These are phyloP conservation scores for Penicillium cosmopolitanum DNA, from an alignment of 495 filamentous ascomycete species.

Conservation along the genomic window DNA sequence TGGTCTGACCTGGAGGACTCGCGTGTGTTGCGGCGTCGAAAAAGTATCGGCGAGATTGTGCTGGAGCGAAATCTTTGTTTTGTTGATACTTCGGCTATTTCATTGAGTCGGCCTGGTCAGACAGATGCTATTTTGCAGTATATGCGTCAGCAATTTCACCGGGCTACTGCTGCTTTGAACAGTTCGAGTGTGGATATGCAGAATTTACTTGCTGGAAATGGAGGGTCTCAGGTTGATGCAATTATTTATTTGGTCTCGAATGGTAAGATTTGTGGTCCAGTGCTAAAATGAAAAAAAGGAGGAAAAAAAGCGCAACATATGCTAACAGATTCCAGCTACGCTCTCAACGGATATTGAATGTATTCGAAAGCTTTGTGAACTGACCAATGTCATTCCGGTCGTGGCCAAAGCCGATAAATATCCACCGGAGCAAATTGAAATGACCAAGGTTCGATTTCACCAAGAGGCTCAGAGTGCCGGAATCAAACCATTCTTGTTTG, in stretches of 20 bases:
- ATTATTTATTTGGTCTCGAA: slow-evolving; percentile 79
- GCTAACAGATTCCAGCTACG: slow-evolving; percentile 53
- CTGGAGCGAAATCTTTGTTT: slow-evolving; percentile 95
- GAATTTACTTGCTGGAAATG: slow-evolving; percentile 79
- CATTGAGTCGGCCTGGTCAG: slow-evolving; percentile 65
- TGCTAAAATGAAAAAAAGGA: too few relatives aligned
- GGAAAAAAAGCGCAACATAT: neutral
- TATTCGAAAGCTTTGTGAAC: slow-evolving; percentile 70
- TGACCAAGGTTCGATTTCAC: slow-evolving; percentile 58
- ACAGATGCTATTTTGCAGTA: slow-evolving; percentile 74
- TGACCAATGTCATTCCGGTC: slow-evolving; percentile 87
- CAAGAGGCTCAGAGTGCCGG: slow-evolving; percentile 61
- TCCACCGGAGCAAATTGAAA: slow-evolving; percentile 58
- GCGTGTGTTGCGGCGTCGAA: slow-evolving; percentile 68
- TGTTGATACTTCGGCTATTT: slow-evolving; percentile 85
- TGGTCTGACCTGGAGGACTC: slow-evolving; percentile 89
- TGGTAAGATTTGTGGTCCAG: slow-evolving; percentile 40
- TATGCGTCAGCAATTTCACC: slow-evolving; percentile 72
- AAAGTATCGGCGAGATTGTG: slow-evolving; percentile 78
- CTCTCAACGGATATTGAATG: slow-evolving; percentile 76
- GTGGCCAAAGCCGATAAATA: slow-evolving; percentile 78
- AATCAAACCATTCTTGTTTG: slow-evolving; percentile 73
- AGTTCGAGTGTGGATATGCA: slow-evolving; percentile 75
- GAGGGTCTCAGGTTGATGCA: slow-evolving; percentile 86
- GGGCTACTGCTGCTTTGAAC: slow-evolving; percentile 59